phyloP scores from a whole-genome alignment of 2,329 filamentous ascomycete genomes.

The Colletotrichum scovillei region DNA sequence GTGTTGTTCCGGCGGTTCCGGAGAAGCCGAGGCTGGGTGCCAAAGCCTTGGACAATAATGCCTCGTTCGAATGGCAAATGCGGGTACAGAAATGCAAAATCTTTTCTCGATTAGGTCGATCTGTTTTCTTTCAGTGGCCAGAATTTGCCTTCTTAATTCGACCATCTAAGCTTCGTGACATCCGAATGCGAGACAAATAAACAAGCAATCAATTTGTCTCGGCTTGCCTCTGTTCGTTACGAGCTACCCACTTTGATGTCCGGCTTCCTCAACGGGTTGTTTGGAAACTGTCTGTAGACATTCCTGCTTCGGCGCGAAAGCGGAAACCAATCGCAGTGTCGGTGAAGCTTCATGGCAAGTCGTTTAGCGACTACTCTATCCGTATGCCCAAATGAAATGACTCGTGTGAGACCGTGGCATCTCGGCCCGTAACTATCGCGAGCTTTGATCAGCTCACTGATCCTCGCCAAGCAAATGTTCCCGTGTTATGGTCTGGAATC shows the following conservation, averaged over 20 bases:
- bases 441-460: constrained; percentile 6
- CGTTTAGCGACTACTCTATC: not conserved
- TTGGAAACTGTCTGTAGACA: not conserved
- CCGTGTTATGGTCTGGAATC: not conserved
- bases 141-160: not conserved
- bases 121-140: not conserved
- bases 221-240: not conserved
- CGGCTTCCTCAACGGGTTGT: too few species aligned
- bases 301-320: not conserved
- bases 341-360: not conserved
- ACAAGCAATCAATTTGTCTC: not conserved
- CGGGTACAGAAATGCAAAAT: too few species aligned
- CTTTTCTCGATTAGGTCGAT: not conserved
- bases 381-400: not conserved
- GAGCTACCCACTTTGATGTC: too few species aligned
- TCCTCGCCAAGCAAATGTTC: constrained; percentile 17
- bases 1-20: too few species aligned
- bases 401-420: not conserved
- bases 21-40: not conserved
- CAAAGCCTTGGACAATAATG: not conserved
- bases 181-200: not conserved
- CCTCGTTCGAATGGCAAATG: not conserved
- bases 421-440: constrained; percentile 12
- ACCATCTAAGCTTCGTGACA: not conserved
- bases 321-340: not conserved